A percentile compares a stretch with the other conserved stretches of the same genome.
Conservation (phyloP, 169 alveolate species). For the Plasmodium gallinaceum region DNA sequence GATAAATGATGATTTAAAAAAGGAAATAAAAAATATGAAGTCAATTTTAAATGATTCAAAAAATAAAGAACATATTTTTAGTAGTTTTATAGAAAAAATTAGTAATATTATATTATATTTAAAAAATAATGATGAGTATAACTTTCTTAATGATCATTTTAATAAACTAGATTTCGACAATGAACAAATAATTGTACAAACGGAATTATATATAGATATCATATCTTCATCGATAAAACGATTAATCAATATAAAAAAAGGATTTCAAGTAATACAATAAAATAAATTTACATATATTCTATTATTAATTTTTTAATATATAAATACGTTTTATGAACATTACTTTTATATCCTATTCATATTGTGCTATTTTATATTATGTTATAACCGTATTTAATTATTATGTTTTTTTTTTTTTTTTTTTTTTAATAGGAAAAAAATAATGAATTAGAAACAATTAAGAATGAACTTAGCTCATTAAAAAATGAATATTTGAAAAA, state of each 20-base stretch:
- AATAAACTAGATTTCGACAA: neutral
- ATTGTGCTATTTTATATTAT: too few species aligned
- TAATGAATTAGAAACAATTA: constrained; percentile 1
- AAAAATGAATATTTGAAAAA: constrained; percentile 7
- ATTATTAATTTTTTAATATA: too few species aligned
- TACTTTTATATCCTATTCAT: too few species aligned
- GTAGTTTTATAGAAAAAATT: constrained; percentile 34
- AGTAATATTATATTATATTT: constrained; percentile 11
- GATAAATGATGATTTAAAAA: constrained; percentile 26
- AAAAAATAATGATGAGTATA: constrained; percentile 11
- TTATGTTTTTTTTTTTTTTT: neutral
- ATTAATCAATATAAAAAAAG: constrained; percentile 16
- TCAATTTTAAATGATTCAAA: neutral
- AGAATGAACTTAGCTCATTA: constrained; percentile 4
- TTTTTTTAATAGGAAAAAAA: constrained; percentile 10
- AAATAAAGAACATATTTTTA: constrained; percentile 21
- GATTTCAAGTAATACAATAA: constrained; percentile 13
- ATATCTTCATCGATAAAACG: constrained; percentile 23
- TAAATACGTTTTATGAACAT: too few species aligned
- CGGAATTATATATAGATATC: constrained; percentile 35
- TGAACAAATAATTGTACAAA: neutral
- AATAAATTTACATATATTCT: too few species aligned
- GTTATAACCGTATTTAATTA: too few species aligned
- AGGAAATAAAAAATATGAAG: constrained; percentile 18
- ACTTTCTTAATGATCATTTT: neutral